A percentile compares a stretch with the other conserved stretches of the same genome.
Evolutionary conservation across 1,284 basidiomycete species (phyloP).

Genomic region (Pseudomicrostroma phylloplanum): DNA sequence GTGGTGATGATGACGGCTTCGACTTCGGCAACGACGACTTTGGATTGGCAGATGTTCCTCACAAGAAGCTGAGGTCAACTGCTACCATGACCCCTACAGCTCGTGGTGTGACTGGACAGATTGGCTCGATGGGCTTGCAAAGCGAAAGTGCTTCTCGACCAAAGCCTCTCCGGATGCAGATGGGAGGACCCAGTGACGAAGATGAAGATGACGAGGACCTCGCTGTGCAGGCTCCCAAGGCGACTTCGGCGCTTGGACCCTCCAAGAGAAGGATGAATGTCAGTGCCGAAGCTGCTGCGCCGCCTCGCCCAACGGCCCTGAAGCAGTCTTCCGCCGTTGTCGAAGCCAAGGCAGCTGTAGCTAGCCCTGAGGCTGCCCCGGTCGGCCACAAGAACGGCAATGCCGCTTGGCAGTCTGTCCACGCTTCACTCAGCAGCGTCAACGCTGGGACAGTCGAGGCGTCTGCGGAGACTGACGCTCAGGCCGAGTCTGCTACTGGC

Average conservation of each 20-base stretch:
- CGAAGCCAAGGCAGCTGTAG: conserved; percentile 10
- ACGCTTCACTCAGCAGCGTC: conserved; percentile 11
- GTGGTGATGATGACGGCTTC: conserved; percentile 15
- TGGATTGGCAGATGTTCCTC: conserved; percentile 25
- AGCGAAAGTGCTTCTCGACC: not conserved
- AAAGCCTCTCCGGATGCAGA: not conserved
- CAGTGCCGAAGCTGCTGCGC: conserved; percentile 6
- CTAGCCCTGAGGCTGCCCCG: not conserved
- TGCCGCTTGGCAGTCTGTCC: conserved; percentile 13
- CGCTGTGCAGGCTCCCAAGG: conserved; percentile 20
- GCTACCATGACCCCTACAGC: conserved; percentile 6
- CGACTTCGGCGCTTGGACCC: not conserved
- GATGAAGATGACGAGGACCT: conserved; percentile 24
- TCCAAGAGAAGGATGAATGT: conserved; percentile 10
- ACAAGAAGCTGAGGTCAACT: not conserved
- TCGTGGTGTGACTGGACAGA: not conserved
- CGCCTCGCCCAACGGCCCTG: not conserved
- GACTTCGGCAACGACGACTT: conserved; percentile 20
- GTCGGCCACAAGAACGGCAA: not conserved
- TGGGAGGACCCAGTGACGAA: conserved; percentile 15
- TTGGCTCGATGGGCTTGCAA: conserved; percentile 1
- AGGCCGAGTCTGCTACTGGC: conserved; percentile 10
- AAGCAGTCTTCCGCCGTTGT: not conserved
- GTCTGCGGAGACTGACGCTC: not conserved
- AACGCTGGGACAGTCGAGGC: conserved; percentile 1